Evolutionary conservation across 495 filamentous ascomycete species (phyloP), one percentile per base, ranked within the genome.

Genomic region (Collariella sp.): DNA sequence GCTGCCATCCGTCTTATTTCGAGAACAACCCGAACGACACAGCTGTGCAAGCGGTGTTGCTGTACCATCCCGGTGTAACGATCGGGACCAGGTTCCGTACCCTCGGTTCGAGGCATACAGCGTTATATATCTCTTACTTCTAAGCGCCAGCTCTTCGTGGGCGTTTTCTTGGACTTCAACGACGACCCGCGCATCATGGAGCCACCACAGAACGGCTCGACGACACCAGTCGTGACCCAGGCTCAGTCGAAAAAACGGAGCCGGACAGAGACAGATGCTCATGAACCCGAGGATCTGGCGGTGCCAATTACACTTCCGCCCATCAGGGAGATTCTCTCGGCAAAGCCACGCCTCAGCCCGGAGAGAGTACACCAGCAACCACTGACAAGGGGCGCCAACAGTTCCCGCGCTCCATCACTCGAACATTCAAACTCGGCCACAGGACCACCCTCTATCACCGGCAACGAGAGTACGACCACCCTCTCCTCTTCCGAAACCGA

Each of bases 101-200:
- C 15, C 5, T n/a, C 12, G 20, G 2, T 29, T 35, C 20, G 29
- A 16, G 6, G 19, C 5, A 1, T 5, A 34, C 39, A 20, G 47
- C 34, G 38, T 38, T 19, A 20, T 18, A n/a, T 9, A 9, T 9
- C 26, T n/a, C 19, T 13, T 44, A 10, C 13, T 10, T 16, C 15
- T 16, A 13, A 4, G 9, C 7, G 39, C 34, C 12, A 0, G 23
- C n/a, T 13, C 15, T 51, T 41, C 23, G 13, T 19, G 9, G 10
- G 24, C 18, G 22, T 5, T 26, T 2, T 29, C 15, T 7, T 24
- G 18, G 36, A 13, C 20, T 12, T 13, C 50, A 55, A 26, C 22
- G 7, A 36, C 18, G 22, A 7, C 20, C 31, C 2, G 41, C 41
- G 20, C 42, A 39, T 39, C 50, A 62, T 62, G 59, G 59, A 59